A percentile compares a stretch with the other conserved stretches of the same genome.
These are phyloP conservation scores for Capsicum pubescens DNA, from an alignment of 257 asterid genomes.

Conservation along the genomic window DNA sequence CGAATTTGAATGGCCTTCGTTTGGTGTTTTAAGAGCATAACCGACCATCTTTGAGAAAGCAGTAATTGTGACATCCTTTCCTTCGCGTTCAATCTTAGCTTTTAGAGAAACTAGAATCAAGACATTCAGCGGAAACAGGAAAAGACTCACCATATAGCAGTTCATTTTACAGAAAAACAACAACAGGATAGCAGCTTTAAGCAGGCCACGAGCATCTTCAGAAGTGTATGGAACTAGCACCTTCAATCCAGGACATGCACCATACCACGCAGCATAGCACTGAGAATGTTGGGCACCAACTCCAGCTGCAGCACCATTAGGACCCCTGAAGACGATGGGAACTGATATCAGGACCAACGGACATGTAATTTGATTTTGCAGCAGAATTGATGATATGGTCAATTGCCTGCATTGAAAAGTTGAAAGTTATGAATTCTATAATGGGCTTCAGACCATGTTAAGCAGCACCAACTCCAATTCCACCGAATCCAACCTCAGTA, in stretches of 20 bases:
- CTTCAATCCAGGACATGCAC: slow-evolving; percentile 81
- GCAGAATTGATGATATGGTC: slow-evolving; percentile 95
- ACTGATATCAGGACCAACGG: slow-evolving; percentile 82
- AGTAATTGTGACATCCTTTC: slow-evolving; percentile 76
- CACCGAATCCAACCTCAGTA: slow-evolving; percentile 99
- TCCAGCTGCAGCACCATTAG: slow-evolving; percentile 97
- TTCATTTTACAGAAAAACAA: slow-evolving; percentile 87
- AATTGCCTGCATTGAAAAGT: slow-evolving; percentile 98
- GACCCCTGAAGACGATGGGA: slow-evolving; percentile 91
- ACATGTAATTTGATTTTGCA: slow-evolving; percentile 90
- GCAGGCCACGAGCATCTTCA: slow-evolving; percentile 94
- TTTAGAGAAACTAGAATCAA: slow-evolving; percentile 81
- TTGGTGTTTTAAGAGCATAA: slow-evolving; percentile 50
- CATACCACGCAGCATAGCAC: slow-evolving; percentile 93
- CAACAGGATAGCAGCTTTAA: slow-evolving; percentile 93
- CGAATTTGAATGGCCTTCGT: neutral
- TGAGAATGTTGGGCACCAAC: slow-evolving; percentile 96
- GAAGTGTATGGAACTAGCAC: slow-evolving; percentile 84
- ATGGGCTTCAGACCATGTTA: slow-evolving; percentile 91
- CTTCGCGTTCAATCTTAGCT: slow-evolving; percentile 93
- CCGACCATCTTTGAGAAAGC: slow-evolving; percentile 97
- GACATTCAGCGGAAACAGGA: slow-evolving; percentile 76
- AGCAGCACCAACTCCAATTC: slow-evolving; percentile 98
- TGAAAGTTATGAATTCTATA: slow-evolving; percentile 92
- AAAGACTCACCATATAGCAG: slow-evolving; percentile 83